Evolutionary conservation across 2,329 filamentous ascomycete genomes (phyloP), one percentile per base, ranked within the genome.

Genomic region (Apiospora malaysiana): DNA sequence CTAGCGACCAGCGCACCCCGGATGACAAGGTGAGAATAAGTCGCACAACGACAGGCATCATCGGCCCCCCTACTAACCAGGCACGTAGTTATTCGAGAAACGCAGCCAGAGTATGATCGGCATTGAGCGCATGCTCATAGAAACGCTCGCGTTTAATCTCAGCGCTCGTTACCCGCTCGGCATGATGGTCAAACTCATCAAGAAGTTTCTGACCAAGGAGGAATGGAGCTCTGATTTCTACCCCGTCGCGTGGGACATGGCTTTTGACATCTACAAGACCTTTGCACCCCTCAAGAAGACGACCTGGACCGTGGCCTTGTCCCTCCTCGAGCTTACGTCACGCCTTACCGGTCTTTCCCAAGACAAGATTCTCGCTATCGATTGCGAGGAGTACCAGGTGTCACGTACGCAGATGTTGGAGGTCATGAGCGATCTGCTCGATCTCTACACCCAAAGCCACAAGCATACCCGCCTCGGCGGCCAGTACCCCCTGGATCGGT

Each of bases 71-170:
- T 18, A 27, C 27, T 68, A 21, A 56, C 16, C 18, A 37, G 56
- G 7, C 6, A 16, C 12, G 8, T 71, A 96, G 93, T 85, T 92
- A 37, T 97, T 98, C 75, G 95, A 98, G 69, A 85, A 85, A 1
- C 90, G 91, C 4, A 92, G 93, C 18, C 93, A 94, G 74, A 89
- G 92, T 71, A 92, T 98, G 74, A 94, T 98, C 73, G 94, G 94
- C 1, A 88, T 98, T 4, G 96, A 99, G 82, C 90, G 96, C 6
- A 89, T 97, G 70, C 97, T 98, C 82, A 91, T 99, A 68, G 96
- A 99, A 82, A 92, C 94, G 2, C 92, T 95, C 42, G 92, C 93
- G 73, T 99, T 99, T 81, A 95, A 99, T 81, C 98, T 98, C 79
- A 91, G 95, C 46, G 95, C 91, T 71, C 91, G 94, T 47, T 93